Conservation (phyloP, 768 basidiomycete genomes). For the Rhizopogon sp. region DNA sequence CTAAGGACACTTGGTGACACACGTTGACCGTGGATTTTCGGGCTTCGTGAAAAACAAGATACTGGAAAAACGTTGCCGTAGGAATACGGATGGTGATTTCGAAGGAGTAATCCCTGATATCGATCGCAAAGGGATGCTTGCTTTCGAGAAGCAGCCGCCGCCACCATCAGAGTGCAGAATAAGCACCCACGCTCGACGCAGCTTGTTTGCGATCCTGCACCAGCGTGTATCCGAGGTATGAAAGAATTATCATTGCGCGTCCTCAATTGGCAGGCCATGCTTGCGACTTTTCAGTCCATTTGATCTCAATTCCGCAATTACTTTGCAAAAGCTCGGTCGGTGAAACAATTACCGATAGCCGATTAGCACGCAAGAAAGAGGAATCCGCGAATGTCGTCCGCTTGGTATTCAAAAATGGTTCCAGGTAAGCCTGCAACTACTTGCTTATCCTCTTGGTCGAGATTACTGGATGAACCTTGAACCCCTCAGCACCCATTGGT, state of each 20-base stretch:
- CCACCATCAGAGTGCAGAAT: neutral
- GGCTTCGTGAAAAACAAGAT: neutral
- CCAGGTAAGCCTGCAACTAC: neutral
- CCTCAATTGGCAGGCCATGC: neutral
- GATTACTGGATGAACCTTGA: neutral
- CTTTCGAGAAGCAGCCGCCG: neutral
- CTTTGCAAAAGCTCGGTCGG: neutral
- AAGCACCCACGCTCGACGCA: neutral
- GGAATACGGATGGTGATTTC: neutral
- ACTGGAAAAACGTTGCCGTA: neutral
- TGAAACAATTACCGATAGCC: neutral
- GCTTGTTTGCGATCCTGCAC: neutral
- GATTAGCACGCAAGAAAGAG: neutral
- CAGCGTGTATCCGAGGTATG: neutral
- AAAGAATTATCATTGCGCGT: neutral
- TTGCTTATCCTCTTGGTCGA: neutral
- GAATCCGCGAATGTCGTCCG: neutral
- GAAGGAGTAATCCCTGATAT: neutral
- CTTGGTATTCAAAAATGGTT: neutral
- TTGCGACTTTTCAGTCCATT: too few species aligned
- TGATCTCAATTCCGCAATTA: too few species aligned
- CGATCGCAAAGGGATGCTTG: neutral
- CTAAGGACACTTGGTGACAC: neutral
- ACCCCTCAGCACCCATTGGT: neutral
- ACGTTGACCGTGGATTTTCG: neutral